A percentile compares a stretch with the other conserved stretches of the same genome.
phyloP scores from a whole-genome alignment of 2,329 filamentous ascomycete genomes.

The Hypomyces rosellus region DNA sequence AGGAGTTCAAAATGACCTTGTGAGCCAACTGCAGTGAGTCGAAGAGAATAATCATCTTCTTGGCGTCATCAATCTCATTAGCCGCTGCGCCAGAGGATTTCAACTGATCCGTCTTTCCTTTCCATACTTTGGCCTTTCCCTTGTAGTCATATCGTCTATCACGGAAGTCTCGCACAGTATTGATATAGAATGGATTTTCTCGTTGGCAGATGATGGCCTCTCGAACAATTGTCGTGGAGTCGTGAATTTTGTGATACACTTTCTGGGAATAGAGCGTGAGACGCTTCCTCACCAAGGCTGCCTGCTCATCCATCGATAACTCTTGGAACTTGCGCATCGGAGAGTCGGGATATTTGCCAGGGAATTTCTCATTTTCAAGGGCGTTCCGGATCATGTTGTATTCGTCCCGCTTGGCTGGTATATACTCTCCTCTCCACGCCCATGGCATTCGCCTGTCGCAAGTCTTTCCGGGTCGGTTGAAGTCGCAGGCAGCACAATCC shows the following conservation, averaged over 20 bases:
- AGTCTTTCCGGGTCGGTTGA: constrained; percentile 94
- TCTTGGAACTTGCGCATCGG: constrained; percentile 74
- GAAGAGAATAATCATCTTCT: constrained; percentile 97
- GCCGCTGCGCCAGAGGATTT: constrained; percentile 73
- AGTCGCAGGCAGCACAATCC: constrained; percentile 95
- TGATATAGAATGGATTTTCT: constrained; percentile 96
- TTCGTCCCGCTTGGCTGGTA: constrained; percentile 92
- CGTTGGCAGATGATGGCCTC: constrained; percentile 98
- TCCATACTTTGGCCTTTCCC: constrained; percentile 96
- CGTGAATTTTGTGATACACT: constrained; percentile 98
- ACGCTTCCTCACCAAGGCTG: constrained; percentile 72
- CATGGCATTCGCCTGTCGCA: constrained; percentile 92
- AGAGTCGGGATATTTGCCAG: constrained; percentile 66
- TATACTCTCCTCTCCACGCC: constrained; percentile 96
- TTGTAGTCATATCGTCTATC: constrained; percentile 98
- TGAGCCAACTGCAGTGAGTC: constrained; percentile 95
- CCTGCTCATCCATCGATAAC: constrained; percentile 74
- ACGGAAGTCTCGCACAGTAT: constrained; percentile 92
- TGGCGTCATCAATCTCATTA: constrained; percentile 80
- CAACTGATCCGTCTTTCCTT: constrained; percentile 84
- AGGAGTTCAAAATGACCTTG: constrained; percentile 98
- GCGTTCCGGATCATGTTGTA: constrained; percentile 98
- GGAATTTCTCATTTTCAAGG: constrained; percentile 87
- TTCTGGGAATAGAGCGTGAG: constrained; percentile 93
- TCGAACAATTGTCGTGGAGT: constrained; percentile 82